A percentile compares a stretch with the other conserved stretches of the same genome.
Evolutionary conservation across 1,284 basidiomycete genomes (phyloP).

Genomic region (Chalciporus piperatoides): DNA sequence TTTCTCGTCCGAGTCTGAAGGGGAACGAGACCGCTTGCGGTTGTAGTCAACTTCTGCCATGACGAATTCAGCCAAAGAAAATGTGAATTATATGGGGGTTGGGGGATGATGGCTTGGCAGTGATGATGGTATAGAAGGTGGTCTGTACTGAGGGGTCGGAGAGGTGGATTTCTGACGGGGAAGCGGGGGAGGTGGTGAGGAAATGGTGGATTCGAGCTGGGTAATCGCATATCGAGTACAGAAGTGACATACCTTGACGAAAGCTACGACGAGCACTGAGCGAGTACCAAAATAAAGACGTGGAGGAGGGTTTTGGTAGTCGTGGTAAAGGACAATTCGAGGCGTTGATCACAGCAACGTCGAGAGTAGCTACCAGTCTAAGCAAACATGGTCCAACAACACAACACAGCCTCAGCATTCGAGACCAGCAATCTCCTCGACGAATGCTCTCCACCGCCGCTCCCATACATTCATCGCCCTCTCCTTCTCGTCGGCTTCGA

Average conservation of each 20-base stretch:
- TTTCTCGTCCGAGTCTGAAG: constrained; percentile 74
- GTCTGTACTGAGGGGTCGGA: constrained; percentile 38
- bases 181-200: constrained; percentile 35
- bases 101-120: constrained; percentile 37
- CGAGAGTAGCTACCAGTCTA: neutral
- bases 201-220: constrained; percentile 35
- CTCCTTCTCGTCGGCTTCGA: constrained; percentile 46
- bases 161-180: constrained; percentile 30
- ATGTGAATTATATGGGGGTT: constrained; percentile 41
- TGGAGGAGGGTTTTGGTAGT: constrained; percentile 11
- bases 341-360: neutral
- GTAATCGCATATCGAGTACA: constrained; percentile 27
- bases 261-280: neutral
- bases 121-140: constrained; percentile 38
- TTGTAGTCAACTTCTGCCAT: constrained; percentile 79
- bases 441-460: constrained; percentile 47
- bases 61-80: constrained; percentile 53
- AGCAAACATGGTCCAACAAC: constrained; percentile 27
- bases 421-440: constrained; percentile 36
- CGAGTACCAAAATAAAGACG: neutral
- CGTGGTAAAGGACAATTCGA: constrained; percentile 6
- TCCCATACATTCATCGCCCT: constrained; percentile 47
- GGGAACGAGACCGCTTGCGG: constrained; percentile 81
- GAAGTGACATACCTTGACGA: constrained; percentile 31
- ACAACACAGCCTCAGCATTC: constrained; percentile 21